Evolutionary conservation across 257 asterid genomes (phyloP).

Genomic region (Przewalskia tangutica): DNA sequence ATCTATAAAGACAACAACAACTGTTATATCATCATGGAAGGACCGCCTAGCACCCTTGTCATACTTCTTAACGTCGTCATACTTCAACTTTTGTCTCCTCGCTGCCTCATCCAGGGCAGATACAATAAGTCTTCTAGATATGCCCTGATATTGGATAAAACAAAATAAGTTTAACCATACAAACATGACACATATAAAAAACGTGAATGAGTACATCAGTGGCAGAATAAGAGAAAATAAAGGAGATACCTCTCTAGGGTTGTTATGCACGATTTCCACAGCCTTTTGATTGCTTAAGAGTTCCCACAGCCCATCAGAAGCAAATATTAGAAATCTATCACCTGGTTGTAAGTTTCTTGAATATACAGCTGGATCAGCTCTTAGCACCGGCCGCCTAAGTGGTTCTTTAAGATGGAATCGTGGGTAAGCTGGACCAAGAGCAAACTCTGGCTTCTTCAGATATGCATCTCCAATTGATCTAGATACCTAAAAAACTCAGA

Average conservation of each 20-base stretch:
- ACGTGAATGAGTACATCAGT: background rate
- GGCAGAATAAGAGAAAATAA: background rate
- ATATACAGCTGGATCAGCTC: constrained; percentile 58
- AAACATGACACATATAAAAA: background rate
- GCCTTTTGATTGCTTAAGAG: constrained; percentile 62
- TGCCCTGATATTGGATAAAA: constrained; percentile 36
- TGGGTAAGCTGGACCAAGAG: constrained; percentile 34
- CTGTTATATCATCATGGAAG: constrained; percentile 65
- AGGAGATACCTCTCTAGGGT: constrained; percentile 51
- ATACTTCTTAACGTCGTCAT: constrained; percentile 34
- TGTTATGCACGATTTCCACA: constrained; percentile 57
- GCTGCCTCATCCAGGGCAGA: constrained; percentile 42
- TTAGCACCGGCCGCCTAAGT: constrained; percentile 45
- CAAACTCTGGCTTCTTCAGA: constrained; percentile 62
- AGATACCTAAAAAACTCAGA: constrained; percentile 41
- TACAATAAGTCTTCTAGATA: constrained; percentile 57
- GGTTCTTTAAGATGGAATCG: constrained; percentile 58
- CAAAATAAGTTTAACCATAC: background rate
- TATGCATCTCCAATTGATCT: constrained; percentile 91
- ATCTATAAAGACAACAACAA: constrained; percentile 58
- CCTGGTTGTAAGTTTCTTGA: constrained; percentile 28
- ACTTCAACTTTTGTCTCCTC: constrained; percentile 28
- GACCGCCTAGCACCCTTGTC: constrained; percentile 42
- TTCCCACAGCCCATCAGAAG: constrained; percentile 94
- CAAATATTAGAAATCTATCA: constrained; percentile 74